These are phyloP conservation scores for Fusarium camptoceras DNA, from an alignment of 2,329 filamentous ascomycete genomes.

Conservation along the genomic window DNA sequence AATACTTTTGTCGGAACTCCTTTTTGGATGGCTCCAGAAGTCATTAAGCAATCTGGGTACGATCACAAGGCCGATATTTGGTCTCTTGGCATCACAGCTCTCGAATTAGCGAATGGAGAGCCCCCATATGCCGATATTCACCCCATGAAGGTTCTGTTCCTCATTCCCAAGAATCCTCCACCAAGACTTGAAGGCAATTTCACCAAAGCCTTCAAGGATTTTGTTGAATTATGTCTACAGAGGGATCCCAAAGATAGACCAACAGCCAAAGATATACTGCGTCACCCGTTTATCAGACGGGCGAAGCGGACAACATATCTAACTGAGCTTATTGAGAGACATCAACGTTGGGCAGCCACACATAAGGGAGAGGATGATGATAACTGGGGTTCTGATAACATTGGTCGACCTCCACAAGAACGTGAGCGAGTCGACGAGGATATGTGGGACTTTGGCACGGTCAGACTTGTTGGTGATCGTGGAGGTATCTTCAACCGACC, in stretches of 20 bases:
- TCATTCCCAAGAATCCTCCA: conserved; percentile 94
- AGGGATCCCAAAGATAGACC: conserved; percentile 91
- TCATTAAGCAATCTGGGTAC: conserved; percentile 98
- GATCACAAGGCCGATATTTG: conserved; percentile 98
- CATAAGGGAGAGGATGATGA: conserved; percentile 80
- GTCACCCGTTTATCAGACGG: conserved; percentile 88
- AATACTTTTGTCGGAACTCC: conserved; percentile 98
- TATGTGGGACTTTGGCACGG: conserved; percentile 98
- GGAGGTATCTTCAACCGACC: conserved; percentile 67
- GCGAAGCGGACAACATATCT: conserved; percentile 97
- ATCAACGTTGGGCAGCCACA: conserved; percentile 86
- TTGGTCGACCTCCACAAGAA: conserved; percentile 64
- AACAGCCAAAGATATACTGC: conserved; percentile 85
- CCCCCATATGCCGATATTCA: conserved; percentile 97
- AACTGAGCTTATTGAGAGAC: conserved; percentile 92
- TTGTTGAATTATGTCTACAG: conserved; percentile 84
- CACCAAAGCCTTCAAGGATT: conserved; percentile 85
- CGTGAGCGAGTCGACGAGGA: conserved; percentile 77
- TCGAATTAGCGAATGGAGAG: conserved; percentile 91
- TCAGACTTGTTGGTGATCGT: conserved; percentile 79
- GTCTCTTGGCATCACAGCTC: conserved; percentile 93
- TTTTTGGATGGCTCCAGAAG: conserved; percentile 99
- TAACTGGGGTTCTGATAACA: conserved; percentile 62
- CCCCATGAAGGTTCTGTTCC: conserved; percentile 97
- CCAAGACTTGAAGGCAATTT: conserved; percentile 85